Evolutionary conservation across 495 filamentous ascomycete species (phyloP).

Genomic region (Annulohypoxylon moriforme): DNA sequence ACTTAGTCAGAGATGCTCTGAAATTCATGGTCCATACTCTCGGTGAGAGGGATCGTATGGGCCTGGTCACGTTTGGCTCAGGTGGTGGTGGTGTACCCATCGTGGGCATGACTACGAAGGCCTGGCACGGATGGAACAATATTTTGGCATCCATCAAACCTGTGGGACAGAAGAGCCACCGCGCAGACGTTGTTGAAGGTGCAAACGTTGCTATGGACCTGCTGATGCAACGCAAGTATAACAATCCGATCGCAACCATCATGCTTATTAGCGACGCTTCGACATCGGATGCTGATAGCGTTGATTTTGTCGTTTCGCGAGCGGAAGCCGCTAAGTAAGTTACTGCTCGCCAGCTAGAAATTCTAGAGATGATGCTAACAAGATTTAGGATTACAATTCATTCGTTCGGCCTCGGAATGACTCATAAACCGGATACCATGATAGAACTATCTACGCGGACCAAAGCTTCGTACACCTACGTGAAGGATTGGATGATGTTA

Average conservation of each 20-base stretch:
- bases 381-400: conserved; percentile 85
- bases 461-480: conserved; percentile 96
- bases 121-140: conserved; percentile 91
- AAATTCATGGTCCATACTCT: conserved; percentile 92
- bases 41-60: conserved; percentile 96
- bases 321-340: conserved; percentile 96
- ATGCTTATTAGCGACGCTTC: conserved; percentile 98
- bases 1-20: conserved; percentile 89
- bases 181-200: conserved; percentile 96
- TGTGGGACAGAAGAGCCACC: conserved; percentile 94
- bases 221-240: conserved; percentile 96
- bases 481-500: conserved; percentile 99
- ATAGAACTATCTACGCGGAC: conserved; percentile 96
- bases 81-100: conserved; percentile 92
- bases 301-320: conserved; percentile 98
- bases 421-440: conserved; percentile 99
- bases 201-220: conserved; percentile 99
- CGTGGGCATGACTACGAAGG: conserved; percentile 97
- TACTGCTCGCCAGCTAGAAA: conserved; percentile 22
- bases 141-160: conserved; percentile 90
- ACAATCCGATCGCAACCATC: conserved; percentile 96
- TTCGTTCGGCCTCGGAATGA: conserved; percentile 95
- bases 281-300: conserved; percentile 94
- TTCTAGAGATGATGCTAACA: conserved; percentile 2
- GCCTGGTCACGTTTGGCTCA: conserved; percentile 96